Evolutionary conservation across 345 rosid species (phyloP).

Genomic region (Streptanthus diversifolius): DNA sequence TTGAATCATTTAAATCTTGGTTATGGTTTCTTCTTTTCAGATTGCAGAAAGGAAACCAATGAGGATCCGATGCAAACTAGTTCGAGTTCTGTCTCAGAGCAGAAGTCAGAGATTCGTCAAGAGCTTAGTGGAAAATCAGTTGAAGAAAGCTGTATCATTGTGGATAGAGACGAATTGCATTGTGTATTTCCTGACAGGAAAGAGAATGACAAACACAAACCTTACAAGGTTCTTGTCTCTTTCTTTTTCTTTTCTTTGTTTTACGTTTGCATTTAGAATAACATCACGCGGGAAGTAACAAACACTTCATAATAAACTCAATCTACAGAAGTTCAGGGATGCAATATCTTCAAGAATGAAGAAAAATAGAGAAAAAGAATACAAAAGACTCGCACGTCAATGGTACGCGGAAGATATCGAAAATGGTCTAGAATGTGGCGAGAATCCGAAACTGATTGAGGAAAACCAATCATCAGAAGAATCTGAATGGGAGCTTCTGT

Average conservation of each 20-base stretch:
- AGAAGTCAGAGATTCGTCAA: conserved; percentile 33
- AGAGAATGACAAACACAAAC: conserved; percentile 40
- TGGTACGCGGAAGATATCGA: conserved; percentile 32
- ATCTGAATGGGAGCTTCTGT: conserved; percentile 84
- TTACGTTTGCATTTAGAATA: not conserved
- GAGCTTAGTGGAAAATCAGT: conserved; percentile 34
- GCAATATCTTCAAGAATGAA: conserved; percentile 60
- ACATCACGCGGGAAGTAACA: not conserved
- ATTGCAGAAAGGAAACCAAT: conserved; percentile 29
- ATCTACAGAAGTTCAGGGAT: conserved; percentile 42
- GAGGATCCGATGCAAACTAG: conserved; percentile 19
- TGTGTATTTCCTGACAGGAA: conserved; percentile 30
- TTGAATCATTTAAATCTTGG: not conserved
- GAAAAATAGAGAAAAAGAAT: conserved; percentile 55
- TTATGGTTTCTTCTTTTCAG: conserved; percentile 20
- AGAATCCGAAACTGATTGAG: conserved; percentile 3
- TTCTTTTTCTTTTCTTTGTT: conserved; percentile 3
- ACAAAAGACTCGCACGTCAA: conserved; percentile 54
- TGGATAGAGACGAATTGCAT: conserved; percentile 47
- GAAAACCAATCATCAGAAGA: conserved; percentile 35
- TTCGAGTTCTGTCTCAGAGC: conserved; percentile 19
- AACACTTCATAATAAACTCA: not conserved
- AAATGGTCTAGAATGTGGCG: conserved; percentile 13
- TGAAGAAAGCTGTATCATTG: conserved; percentile 67
- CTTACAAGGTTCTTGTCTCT: conserved; percentile 51